Evolutionary conservation across 73 alveolate genomes (phyloP), one percentile per base, ranked within the genome.

Genomic region (Paramecium primaurelia): DNA sequence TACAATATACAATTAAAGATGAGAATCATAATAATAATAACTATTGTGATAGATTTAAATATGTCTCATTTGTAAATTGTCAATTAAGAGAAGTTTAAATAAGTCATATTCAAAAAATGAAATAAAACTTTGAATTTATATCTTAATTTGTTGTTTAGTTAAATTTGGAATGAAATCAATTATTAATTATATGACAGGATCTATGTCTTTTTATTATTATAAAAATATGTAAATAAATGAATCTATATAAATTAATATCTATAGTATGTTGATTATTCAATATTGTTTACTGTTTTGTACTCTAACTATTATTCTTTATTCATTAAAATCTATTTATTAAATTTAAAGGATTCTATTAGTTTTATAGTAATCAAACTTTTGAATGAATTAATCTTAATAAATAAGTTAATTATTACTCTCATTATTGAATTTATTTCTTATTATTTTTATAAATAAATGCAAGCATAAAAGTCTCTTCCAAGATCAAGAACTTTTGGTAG

Each of bases 401-500:
- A 8, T 40, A 40, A 2, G 49, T 40, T 40, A 40, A 10, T 40
- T 40, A 40, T 40, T 14, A 7, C 3, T 40, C 25, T 40, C 8
- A 40, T 7, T 40, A 14, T 40, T 34, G 38, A 34, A 34, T 34
- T 34, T 34, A 34, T 34, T 34, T 4, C 38, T 40, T 40, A 40
- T 14, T 49, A 49, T 16, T 49, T 54, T 18, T 20, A 16, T n/a
- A 54, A 54, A 64, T 25, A 64, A 64, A 64, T 64, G 84, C 42
- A 64, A 28, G 84, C 42, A 60, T n/a, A 60, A 34, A 60, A 60
- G 26, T 60, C 83, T 28, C 84, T 64, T 10, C 84, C 84, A 3
- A 20, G 84, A 36, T 73, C 87, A 12, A 73, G 59, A 73, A 73
- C 87, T 30, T 73, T 73, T 37, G 87, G 37, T 34, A 73, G 59